Evolutionary conservation across 192 early-diverging fungal species (phyloP).

Genomic region (Coemansia sp.): DNA sequence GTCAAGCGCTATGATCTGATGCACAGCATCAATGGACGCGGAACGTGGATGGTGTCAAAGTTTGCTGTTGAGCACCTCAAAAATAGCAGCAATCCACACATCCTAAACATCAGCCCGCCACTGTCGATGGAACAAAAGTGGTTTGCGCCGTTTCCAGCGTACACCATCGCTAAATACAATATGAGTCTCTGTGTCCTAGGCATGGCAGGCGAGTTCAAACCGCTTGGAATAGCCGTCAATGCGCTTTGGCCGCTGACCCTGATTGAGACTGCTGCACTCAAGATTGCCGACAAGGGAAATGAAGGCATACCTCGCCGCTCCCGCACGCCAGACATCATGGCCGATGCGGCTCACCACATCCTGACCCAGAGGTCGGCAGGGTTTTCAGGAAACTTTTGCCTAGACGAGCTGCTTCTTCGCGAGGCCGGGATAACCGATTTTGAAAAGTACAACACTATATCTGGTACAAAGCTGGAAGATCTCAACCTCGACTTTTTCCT

Average conservation of each 20-base stretch:
- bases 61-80: conserved; percentile 63
- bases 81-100: conserved; percentile 70
- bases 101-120: conserved; percentile 74
- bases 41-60: conserved; percentile 79
- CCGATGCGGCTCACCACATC: conserved; percentile 72
- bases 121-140: conserved; percentile 65
- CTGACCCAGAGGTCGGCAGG: conserved; percentile 56
- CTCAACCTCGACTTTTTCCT: conserved; percentile 68
- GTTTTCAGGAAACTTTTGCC: conserved; percentile 69
- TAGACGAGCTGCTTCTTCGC: conserved; percentile 80
- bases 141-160: conserved; percentile 68
- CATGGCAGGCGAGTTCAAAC: conserved; percentile 66
- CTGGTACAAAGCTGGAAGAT: conserved; percentile 56
- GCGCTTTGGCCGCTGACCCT: conserved; percentile 76
- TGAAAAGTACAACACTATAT: conserved; percentile 63
- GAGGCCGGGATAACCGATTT: conserved; percentile 69
- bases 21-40: conserved; percentile 76
- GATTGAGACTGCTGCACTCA: conserved; percentile 74
- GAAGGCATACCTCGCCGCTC: conserved; percentile 7
- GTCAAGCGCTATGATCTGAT: conserved; percentile 73
- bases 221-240: conserved; percentile 73
- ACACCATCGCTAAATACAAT: conserved; percentile 69
- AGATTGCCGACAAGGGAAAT: conserved; percentile 24
- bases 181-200: conserved; percentile 78
- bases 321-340: conserved; percentile 68